These are phyloP conservation scores for Dipteronia sinensis DNA, from an alignment of 345 rosid genomes.

Conservation along the genomic window DNA sequence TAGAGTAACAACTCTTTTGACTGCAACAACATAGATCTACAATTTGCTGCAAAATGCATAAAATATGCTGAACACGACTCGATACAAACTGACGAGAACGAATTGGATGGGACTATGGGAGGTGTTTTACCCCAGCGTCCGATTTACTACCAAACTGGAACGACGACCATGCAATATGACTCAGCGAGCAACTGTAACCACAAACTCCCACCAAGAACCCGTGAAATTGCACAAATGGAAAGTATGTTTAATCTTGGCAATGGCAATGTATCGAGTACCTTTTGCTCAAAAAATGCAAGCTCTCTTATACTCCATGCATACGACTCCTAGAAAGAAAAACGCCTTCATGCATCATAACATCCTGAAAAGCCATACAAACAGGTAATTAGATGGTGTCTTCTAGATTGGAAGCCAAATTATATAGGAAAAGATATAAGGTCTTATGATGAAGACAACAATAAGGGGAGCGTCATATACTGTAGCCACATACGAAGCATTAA, in stretches of 20 bases:
- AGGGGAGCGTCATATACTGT: background rate
- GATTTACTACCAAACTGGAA: background rate
- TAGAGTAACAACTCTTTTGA: constrained; percentile 11
- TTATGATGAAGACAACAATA: background rate
- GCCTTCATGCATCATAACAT: background rate
- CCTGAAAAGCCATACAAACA: constrained; percentile 11
- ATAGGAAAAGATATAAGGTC: background rate
- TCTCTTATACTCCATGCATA: constrained; percentile 5
- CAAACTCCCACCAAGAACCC: background rate
- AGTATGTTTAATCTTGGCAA: background rate
- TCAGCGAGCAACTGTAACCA: constrained; percentile 1
- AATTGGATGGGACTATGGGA: background rate
- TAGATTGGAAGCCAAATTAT: background rate
- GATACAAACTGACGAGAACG: constrained; percentile 5
- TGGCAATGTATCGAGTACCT: background rate
- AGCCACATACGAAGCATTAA: background rate
- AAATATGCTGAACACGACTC: constrained; percentile 1
- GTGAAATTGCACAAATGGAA: background rate
- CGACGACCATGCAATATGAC: background rate
- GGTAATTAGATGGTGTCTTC: background rate
- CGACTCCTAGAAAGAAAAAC: background rate
- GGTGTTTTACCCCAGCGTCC: constrained; percentile 3
- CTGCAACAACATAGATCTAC: constrained; percentile 8
- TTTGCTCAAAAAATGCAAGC: constrained; percentile 15
- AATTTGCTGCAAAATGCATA: constrained; percentile 15